These are phyloP conservation scores for Aspergillus felis DNA, from an alignment of 2,329 filamentous ascomycete species.

Conservation along the genomic window DNA sequence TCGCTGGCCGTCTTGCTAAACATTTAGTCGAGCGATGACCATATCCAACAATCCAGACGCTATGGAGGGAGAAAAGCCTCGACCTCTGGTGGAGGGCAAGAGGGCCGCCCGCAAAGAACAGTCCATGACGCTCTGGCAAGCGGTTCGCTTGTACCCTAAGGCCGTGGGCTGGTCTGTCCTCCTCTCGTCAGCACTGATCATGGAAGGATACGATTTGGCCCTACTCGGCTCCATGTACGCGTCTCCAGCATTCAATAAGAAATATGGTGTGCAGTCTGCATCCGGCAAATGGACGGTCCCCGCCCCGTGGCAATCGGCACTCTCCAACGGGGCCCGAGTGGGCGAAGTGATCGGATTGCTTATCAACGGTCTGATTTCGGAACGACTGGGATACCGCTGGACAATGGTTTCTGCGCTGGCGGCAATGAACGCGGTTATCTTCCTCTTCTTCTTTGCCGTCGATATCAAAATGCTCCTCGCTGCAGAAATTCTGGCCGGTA, in stretches of 20 bases:
- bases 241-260: constrained; percentile 27
- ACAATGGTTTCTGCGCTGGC: constrained; percentile 34
- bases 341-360: constrained; percentile 27
- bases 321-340: constrained; percentile 20
- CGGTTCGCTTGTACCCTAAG: constrained; percentile 27
- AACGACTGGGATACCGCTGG: constrained; percentile 26
- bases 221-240: constrained; percentile 34
- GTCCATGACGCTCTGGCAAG: constrained; percentile 32
- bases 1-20: not conserved
- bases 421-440: constrained; percentile 41
- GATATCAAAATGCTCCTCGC: constrained; percentile 41
- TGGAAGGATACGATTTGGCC: constrained; percentile 41
- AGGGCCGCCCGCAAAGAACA: constrained; percentile 32
- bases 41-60: not conserved
- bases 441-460: constrained; percentile 46
- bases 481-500: constrained; percentile 46
- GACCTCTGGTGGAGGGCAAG: constrained; percentile 15
- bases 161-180: constrained; percentile 37
- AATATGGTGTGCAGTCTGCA: constrained; percentile 22
- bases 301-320: constrained; percentile 30
- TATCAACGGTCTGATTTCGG: constrained; percentile 25
- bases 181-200: constrained; percentile 35
- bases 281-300: constrained; percentile 22
- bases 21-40: not conserved
- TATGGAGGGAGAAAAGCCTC: constrained; percentile 2